Evolutionary conservation across 2,329 filamentous ascomycete genomes (phyloP).

Genomic region (Macrophomina phaseolina): DNA sequence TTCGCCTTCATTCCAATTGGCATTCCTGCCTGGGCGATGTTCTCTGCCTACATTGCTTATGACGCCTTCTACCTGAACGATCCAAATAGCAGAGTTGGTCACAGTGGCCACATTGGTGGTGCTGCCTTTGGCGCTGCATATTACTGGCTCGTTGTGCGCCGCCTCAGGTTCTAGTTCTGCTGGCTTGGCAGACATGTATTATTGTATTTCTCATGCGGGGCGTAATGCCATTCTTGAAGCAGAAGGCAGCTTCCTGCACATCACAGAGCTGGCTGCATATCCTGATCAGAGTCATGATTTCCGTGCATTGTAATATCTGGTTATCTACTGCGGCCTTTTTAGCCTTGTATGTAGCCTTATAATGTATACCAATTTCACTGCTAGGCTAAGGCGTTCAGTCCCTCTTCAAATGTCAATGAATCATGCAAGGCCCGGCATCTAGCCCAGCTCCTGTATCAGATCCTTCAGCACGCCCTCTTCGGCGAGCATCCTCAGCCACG

Average conservation of each 20-base stretch:
- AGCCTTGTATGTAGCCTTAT: neutral
- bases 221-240: neutral
- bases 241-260: neutral
- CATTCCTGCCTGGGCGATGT: constrained; percentile 49
- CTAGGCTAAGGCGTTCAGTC: neutral
- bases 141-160: constrained; percentile 35
- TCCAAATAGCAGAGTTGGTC: constrained; percentile 39
- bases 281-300: neutral
- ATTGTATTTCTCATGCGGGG: neutral
- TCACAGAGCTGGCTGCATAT: neutral
- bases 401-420: neutral
- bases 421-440: neutral
- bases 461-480: constrained; percentile 55
- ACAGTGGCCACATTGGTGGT: constrained; percentile 55
- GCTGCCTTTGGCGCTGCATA: constrained; percentile 45
- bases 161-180: neutral
- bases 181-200: neutral
- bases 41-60: constrained; percentile 42
- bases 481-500: constrained; percentile 72
- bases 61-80: constrained; percentile 48
- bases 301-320: neutral
- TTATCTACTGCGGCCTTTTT: neutral
- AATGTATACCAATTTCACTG: neutral
- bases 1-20: constrained; percentile 41
- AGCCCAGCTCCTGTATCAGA: constrained; percentile 24